These are phyloP conservation scores for Colletotrichum spaethianum DNA, from an alignment of 2,329 filamentous ascomycete genomes.

Conservation along the genomic window DNA sequence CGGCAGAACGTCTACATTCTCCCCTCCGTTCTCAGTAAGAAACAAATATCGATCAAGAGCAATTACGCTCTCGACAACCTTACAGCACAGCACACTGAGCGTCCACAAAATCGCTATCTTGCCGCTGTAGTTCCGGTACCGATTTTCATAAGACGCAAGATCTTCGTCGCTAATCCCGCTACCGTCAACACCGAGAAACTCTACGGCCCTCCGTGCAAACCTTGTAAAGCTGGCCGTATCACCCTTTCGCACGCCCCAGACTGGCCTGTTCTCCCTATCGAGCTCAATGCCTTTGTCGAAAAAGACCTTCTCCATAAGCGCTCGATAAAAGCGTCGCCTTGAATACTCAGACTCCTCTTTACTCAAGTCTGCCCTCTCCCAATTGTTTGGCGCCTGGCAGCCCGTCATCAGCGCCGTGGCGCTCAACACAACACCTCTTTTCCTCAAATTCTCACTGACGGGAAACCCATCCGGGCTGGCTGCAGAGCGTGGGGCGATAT, in stretches of 20 bases:
- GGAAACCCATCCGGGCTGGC: conserved; percentile 54
- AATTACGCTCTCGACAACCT: conserved; percentile 51
- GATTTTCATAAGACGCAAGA: conserved; percentile 45
- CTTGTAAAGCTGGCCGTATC: conserved; percentile 46
- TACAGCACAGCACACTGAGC: conserved; percentile 50
- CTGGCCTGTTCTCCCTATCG: conserved; percentile 36
- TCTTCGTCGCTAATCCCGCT: conserved; percentile 42
- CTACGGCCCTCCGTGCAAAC: conserved; percentile 48
- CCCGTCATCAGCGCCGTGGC: conserved; percentile 52
- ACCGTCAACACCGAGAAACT: conserved; percentile 43
- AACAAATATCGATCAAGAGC: conserved; percentile 51
- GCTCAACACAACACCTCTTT: conserved; percentile 44
- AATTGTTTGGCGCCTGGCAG: conserved; percentile 53
- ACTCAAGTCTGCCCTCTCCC: conserved; percentile 44
- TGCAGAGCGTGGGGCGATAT: conserved; percentile 50
- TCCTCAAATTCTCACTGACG: conserved; percentile 53
- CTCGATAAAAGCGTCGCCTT: conserved; percentile 47
- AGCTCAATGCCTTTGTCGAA: conserved; percentile 45
- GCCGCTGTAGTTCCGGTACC: conserved; percentile 44
- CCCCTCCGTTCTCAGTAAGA: conserved; percentile 45
- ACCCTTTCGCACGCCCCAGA: conserved; percentile 51
- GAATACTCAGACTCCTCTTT: conserved; percentile 43
- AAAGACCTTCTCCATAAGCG: conserved; percentile 47
- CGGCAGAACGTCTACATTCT: conserved; percentile 45
- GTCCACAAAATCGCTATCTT: conserved; percentile 52